Evolutionary conservation across 2,329 filamentous ascomycete species (phyloP).

Genomic region (Fusarium beomiforme): DNA sequence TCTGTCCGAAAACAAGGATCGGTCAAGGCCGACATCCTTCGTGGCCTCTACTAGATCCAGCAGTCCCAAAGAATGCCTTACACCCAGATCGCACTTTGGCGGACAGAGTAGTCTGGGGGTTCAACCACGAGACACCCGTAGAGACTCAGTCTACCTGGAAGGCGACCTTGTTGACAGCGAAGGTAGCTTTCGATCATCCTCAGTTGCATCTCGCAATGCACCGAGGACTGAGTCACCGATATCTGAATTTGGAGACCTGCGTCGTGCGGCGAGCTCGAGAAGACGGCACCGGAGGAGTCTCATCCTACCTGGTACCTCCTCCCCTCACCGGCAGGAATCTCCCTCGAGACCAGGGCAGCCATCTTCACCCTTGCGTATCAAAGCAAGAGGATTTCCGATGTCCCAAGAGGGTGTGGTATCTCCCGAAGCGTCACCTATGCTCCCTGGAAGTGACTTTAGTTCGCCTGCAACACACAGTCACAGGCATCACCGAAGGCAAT

Average conservation of each 20-base stretch:
- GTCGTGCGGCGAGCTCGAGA: slow-evolving; percentile 79
- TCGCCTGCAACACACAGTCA: slow-evolving; percentile 72
- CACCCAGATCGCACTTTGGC: slow-evolving; percentile 83
- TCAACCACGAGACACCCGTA: slow-evolving; percentile 72
- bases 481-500: slow-evolving; percentile 85
- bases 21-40: slow-evolving; percentile 62
- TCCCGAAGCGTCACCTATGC: slow-evolving; percentile 88
- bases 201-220: slow-evolving; percentile 72
- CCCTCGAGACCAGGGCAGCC: slow-evolving; percentile 82
- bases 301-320: slow-evolving; percentile 80
- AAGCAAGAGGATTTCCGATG: slow-evolving; percentile 73
- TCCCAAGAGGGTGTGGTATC: slow-evolving; percentile 76
- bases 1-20: slow-evolving; percentile 42
- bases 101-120: slow-evolving; percentile 62
- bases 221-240: slow-evolving; percentile 88
- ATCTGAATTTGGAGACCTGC: slow-evolving; percentile 82
- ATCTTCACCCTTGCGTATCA: slow-evolving; percentile 88
- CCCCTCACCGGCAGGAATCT: slow-evolving; percentile 87
- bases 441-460: slow-evolving; percentile 83
- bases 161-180: slow-evolving; percentile 89
- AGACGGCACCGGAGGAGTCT: slow-evolving; percentile 89
- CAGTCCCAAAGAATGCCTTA: slow-evolving; percentile 90
- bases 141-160: slow-evolving; percentile 82
- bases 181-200: slow-evolving; percentile 84
- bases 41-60: slow-evolving; percentile 83